Evolutionary conservation across 1,284 basidiomycete species (phyloP).

Genomic region (Cutaneotrichosporon cutaneum): DNA sequence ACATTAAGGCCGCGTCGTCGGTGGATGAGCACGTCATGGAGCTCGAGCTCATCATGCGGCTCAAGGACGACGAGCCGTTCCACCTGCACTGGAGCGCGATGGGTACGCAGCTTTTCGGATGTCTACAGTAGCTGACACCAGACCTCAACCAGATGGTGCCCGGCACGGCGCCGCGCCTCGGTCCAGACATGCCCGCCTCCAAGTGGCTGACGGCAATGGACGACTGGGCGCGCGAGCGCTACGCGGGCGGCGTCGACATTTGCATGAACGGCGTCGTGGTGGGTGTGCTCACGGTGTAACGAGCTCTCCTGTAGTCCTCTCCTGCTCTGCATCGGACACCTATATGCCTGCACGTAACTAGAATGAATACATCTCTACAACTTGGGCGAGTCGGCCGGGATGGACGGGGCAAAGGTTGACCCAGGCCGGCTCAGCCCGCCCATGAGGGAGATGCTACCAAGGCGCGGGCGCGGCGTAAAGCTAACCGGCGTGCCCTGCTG

Average conservation of each 20-base stretch:
- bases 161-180: slow-evolving; percentile 38
- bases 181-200: slow-evolving; percentile 46
- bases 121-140: slow-evolving; percentile 13
- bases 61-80: slow-evolving; percentile 31
- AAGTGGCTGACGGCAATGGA: slow-evolving; percentile 46
- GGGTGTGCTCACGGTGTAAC: slow-evolving; percentile 42
- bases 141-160: slow-evolving; percentile 52
- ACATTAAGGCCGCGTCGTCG: slow-evolving; percentile 66
- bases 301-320: background rate
- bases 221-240: slow-evolving; percentile 42
- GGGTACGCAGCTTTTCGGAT: slow-evolving; percentile 31
- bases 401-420: slow-evolving; percentile 1
- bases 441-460: slow-evolving; percentile 1
- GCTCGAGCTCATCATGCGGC: slow-evolving; percentile 37
- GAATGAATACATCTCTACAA: slow-evolving; percentile 1
- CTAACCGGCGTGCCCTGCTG: background rate
- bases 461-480: background rate
- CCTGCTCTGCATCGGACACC: background rate
- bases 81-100: slow-evolving; percentile 48
- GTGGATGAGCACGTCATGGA: slow-evolving; percentile 40
- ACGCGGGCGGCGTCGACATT: slow-evolving; percentile 43
- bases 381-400: slow-evolving; percentile 4
- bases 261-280: slow-evolving; percentile 44
- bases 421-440: background rate
- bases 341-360: background rate